Percentiles rank a stretch among this genome's conserved stretches.
phyloP scores from a whole-genome alignment of 1,284 basidiomycete species.

The Sparassis latifolia region DNA sequence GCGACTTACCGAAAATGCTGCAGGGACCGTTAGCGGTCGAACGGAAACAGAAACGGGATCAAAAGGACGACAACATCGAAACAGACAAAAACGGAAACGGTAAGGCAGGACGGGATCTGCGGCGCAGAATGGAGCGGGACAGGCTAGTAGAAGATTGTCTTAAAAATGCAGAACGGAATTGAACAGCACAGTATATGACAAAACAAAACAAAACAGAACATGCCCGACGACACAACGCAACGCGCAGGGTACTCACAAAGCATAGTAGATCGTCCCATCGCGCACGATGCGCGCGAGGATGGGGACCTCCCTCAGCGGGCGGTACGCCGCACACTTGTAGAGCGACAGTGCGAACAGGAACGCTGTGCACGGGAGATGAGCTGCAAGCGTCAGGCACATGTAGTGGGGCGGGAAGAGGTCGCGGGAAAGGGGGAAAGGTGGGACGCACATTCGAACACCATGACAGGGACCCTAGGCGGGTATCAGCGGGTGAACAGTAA shows the following conservation, averaged over 20 bases:
- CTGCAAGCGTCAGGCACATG: neutral
- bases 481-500: neutral
- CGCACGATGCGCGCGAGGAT: conserved; percentile 5
- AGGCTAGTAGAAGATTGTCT: no score
- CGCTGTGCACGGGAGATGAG: neutral
- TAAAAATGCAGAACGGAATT: no score
- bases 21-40: neutral
- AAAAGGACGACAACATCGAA: neutral
- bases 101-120: no score
- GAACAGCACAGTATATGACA: no score
- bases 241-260: neutral
- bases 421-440: no score
- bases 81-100: no score
- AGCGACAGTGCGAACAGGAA: conserved; percentile 6
- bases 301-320: conserved; percentile 3
- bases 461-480: conserved; percentile 5
- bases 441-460: conserved; percentile 8
- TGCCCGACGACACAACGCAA: no score
- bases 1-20: conserved; percentile 5
- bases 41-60: neutral
- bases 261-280: conserved; percentile 8
- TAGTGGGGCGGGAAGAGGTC: no score
- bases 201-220: no score
- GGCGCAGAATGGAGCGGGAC: no score
- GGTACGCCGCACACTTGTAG: conserved; percentile 4